Conservation (phyloP, 108 stramenopile genomes). For the Craspedostauros australis region DNA sequence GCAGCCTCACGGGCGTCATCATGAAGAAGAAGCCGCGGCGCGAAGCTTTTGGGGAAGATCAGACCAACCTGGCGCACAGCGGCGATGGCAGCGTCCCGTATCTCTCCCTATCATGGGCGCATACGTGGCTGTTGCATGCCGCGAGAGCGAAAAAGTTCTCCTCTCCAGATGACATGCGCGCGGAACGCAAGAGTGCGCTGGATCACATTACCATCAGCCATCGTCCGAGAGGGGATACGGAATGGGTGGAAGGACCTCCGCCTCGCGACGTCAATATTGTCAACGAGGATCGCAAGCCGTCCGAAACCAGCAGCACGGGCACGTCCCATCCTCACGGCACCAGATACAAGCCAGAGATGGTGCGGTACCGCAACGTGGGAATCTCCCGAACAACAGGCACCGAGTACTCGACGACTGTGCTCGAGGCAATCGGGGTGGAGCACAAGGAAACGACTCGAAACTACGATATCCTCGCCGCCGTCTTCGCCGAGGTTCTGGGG, state of each 20-base stretch:
- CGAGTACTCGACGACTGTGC: conserved; percentile 79
- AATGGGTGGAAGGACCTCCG: conserved; percentile 70
- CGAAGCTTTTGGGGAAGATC: conserved; percentile 22
- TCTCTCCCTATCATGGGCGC: conserved; percentile 67
- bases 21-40: conserved; percentile 51
- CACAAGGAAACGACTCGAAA: conserved; percentile 90
- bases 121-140: conserved; percentile 84
- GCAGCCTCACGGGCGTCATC: conserved; percentile 26
- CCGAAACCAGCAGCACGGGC: conserved; percentile 51
- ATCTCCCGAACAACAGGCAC: conserved; percentile 66
- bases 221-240: conserved; percentile 64
- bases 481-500: conserved; percentile 70
- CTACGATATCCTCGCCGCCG: conserved; percentile 83
- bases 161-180: conserved; percentile 39
- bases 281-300: conserved; percentile 13
- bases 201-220: conserved; percentile 66
- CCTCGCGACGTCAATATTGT: conserved; percentile 17
- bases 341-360: conserved; percentile 82
- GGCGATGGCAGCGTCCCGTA: conserved; percentile 90
- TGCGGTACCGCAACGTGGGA: conserved; percentile 58
- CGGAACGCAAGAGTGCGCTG: conserved; percentile 48
- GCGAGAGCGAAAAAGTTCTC: conserved; percentile 55
- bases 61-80: conserved; percentile 37
- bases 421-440: conserved; percentile 85
- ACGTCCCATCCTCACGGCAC: conserved; percentile 78